Percentiles rank a stretch among this genome's conserved stretches.
Evolutionary conservation across 2,329 filamentous ascomycete species (phyloP).

Genomic region (Cladosporium oxysporum): DNA sequence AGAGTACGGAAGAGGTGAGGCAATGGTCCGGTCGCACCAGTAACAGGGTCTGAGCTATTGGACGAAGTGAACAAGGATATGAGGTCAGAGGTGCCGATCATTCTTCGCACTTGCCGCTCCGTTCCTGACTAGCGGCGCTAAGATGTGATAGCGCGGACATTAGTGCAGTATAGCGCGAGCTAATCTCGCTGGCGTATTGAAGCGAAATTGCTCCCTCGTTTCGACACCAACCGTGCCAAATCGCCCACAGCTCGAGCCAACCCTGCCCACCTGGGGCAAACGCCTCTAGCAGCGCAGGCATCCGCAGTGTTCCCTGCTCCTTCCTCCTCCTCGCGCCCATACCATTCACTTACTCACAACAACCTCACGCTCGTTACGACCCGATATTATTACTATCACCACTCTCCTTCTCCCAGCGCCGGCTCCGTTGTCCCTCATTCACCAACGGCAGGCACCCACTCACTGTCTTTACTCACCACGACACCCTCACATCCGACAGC

Average conservation of each 20-base stretch:
- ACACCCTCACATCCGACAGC: background rate
- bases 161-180: background rate
- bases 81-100: constrained; percentile 5
- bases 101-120: constrained; percentile 2
- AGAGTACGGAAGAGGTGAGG: background rate
- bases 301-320: background rate
- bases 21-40: background rate
- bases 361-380: constrained; percentile 18
- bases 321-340: constrained; percentile 7
- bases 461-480: background rate
- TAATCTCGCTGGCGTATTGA: constrained; percentile 3
- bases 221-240: constrained; percentile 10
- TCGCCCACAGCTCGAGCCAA: constrained; percentile 7
- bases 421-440: constrained; percentile 19
- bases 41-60: constrained; percentile 6
- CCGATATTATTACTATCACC: background rate
- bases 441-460: constrained; percentile 9
- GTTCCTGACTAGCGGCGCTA: constrained; percentile 12
- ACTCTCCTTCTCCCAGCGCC: constrained; percentile 9
- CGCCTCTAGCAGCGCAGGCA: constrained; percentile 6
- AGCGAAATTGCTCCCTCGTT: constrained; percentile 13
- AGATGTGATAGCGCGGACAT: background rate
- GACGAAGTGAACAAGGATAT: background rate
- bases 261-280: constrained; percentile 10
- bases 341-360: constrained; percentile 1